Conservation (phyloP, 2,329 filamentous ascomycete genomes). For the Penicillium sp. region DNA sequence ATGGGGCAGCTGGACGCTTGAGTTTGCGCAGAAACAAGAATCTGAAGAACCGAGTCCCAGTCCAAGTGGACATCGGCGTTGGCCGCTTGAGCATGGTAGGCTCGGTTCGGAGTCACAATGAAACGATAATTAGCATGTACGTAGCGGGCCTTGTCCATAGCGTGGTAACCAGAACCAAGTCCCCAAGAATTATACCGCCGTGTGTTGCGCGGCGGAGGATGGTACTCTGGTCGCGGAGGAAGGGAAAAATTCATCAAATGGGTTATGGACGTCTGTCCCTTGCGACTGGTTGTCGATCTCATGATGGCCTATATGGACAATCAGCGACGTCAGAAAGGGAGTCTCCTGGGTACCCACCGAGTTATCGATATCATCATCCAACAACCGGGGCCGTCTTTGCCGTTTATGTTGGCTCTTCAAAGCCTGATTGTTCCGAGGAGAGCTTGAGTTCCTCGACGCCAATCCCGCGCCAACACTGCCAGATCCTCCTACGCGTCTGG, state of each 20-base stretch:
- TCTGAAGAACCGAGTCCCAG: conserved; percentile 88
- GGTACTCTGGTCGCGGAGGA: conserved; percentile 70
- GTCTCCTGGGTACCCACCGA: conserved; percentile 57
- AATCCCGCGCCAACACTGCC: conserved; percentile 47
- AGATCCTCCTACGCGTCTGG: conserved; percentile 46
- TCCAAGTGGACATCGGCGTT: conserved; percentile 90
- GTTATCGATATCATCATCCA: conserved; percentile 87
- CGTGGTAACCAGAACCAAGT: conserved; percentile 85
- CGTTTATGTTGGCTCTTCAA: conserved; percentile 82
- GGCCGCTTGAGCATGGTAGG: conserved; percentile 78
- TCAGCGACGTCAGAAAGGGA: conserved; percentile 22
- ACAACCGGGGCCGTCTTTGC: conserved; percentile 73
- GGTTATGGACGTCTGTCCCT: conserved; percentile 95
- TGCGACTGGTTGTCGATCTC: conserved; percentile 70
- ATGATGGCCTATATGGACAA: conserved; percentile 58
- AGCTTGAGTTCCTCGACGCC: conserved; percentile 41
- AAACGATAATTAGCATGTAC: conserved; percentile 98
- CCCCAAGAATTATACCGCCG: conserved; percentile 81
- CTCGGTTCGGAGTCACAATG: conserved; percentile 80
- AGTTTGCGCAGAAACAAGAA: conserved; percentile 87
- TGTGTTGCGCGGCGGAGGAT: conserved; percentile 62
- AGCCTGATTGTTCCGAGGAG: conserved; percentile 72
- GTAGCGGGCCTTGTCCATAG: conserved; percentile 86
- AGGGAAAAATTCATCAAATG: conserved; percentile 92
- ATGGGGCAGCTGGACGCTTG: conserved; percentile 92